phyloP scores from a whole-genome alignment of 169 alveolate genomes.

The Plasmodium fragile region DNA sequence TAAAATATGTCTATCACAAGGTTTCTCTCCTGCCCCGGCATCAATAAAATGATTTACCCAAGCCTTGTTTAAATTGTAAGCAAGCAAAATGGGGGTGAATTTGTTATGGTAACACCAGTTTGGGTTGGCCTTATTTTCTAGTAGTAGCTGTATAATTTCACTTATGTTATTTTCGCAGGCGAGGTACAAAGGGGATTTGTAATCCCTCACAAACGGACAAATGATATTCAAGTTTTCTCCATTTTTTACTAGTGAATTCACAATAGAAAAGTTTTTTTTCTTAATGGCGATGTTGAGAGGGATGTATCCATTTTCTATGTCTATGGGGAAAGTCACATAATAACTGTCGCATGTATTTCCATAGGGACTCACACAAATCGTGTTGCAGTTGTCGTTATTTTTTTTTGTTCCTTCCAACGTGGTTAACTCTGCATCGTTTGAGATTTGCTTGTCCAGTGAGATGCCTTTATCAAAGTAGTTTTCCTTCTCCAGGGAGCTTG shows the following conservation, averaged over 20 bases:
- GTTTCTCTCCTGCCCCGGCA: slow-evolving; percentile 90
- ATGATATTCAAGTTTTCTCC: slow-evolving; percentile 83
- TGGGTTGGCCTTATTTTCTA: slow-evolving; percentile 90
- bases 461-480: neutral
- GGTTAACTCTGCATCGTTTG: slow-evolving; percentile 35
- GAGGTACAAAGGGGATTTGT: slow-evolving; percentile 91
- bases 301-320: slow-evolving; percentile 78
- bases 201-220: slow-evolving; percentile 87
- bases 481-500: neutral
- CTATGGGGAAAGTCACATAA: slow-evolving; percentile 73
- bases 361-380: slow-evolving; percentile 70
- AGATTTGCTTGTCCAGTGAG: neutral
- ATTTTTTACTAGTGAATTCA: slow-evolving; percentile 82
- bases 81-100: slow-evolving; percentile 87
- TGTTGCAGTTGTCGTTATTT: slow-evolving; percentile 28
- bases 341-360: slow-evolving; percentile 71
- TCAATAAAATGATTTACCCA: slow-evolving; percentile 89
- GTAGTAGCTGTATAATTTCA: slow-evolving; percentile 84
- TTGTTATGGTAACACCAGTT: slow-evolving; percentile 88
- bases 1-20: slow-evolving; percentile 85
- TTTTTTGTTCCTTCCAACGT: slow-evolving; percentile 24
- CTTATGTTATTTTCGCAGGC: slow-evolving; percentile 89
- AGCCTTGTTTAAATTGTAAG: slow-evolving; percentile 85
- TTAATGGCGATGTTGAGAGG: slow-evolving; percentile 79
- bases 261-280: slow-evolving; percentile 68